phyloP scores from a whole-genome alignment of 345 rosid species.

The Physaria fendleri region DNA sequence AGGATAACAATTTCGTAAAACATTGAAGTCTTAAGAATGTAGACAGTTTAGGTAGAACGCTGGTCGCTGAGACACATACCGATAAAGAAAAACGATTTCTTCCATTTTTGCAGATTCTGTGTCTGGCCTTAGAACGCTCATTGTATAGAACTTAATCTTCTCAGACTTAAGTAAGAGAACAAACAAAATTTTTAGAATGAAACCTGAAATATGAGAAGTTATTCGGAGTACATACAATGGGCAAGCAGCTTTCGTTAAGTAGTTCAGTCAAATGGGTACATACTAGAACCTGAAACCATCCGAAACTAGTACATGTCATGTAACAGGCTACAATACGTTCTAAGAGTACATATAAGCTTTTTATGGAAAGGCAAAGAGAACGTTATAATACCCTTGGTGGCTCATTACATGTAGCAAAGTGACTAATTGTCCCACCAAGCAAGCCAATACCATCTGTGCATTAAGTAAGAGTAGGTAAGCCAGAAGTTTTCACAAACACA shows the following conservation, averaged over 20 bases:
- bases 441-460: constrained; percentile 87
- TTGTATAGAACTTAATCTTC: constrained; percentile 72
- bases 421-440: constrained; percentile 88
- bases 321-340: no score
- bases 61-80: constrained; percentile 40
- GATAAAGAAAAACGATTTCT: constrained; percentile 79
- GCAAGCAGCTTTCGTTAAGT: constrained; percentile 60
- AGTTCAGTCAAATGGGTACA: constrained; percentile 92
- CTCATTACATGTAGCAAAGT: constrained; percentile 50
- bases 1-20: constrained; percentile 6
- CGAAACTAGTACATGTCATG: not conserved
- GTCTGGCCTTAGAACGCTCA: constrained; percentile 86
- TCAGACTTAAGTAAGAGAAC: constrained; percentile 46
- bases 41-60: not conserved
- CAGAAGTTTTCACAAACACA: not conserved
- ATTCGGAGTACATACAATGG: constrained; percentile 48
- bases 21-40: not conserved
- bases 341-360: not conserved
- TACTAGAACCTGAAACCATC: constrained; percentile 56
- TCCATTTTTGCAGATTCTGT: constrained; percentile 43
- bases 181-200: no score
- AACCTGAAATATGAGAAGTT: no score
- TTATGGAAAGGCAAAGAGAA: constrained; percentile 20
- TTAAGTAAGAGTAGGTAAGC: constrained; percentile 11
- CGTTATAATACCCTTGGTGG: constrained; percentile 84